Evolutionary conservation across 2,329 filamentous ascomycete species (phyloP), one percentile per base, ranked within the genome.

Genomic region (Dissoconium aciculare): DNA sequence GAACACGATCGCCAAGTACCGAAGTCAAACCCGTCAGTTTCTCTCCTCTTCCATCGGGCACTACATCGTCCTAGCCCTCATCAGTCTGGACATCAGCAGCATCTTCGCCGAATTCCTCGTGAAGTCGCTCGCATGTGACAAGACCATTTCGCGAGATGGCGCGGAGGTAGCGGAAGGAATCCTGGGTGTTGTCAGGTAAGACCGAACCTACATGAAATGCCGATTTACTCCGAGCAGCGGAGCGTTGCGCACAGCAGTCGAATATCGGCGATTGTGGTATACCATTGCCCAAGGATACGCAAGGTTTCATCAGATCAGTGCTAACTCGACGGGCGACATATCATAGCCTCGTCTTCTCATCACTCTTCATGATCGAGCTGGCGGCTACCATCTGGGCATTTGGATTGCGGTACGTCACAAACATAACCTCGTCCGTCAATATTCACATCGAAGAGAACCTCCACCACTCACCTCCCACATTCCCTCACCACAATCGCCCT

Each of bases 351-450:
- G 56, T 68, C 2, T 71, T 79, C 46, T 75, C 69, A 33, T 69
- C 63, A 41, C 45, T 78, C 15, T 81, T 81, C 48, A 61, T 80
- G 58, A 42, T 64, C 1, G 77, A 81, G 53, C 52, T 80, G 50
- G 32, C 65, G 6, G 54, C 66, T 3, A 67, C 63, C 16, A 51
- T 78, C 2, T 70, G 71, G 58, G 69, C 69, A 3, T 78, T 74
- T 56, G 74, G 74, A 2, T 52, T 59, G 17, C 42, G 54, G 71
- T 78, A 54, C 47, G 64, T 56, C 23, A 11, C 5, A 16, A 15
- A n/a, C n/a, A n/a, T n/a, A n/a, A n/a, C n/a, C n/a, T n/a, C n/a
- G n/a, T n/a, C n/a, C n/a, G n/a, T n/a, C n/a, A n/a, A n/a, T n/a
- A n/a, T n/a, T n/a, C n/a, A n/a, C n/a, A n/a, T n/a, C n/a, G n/a